These are phyloP conservation scores for Senna tora DNA, from an alignment of 306 rosid species.

Conservation along the genomic window DNA sequence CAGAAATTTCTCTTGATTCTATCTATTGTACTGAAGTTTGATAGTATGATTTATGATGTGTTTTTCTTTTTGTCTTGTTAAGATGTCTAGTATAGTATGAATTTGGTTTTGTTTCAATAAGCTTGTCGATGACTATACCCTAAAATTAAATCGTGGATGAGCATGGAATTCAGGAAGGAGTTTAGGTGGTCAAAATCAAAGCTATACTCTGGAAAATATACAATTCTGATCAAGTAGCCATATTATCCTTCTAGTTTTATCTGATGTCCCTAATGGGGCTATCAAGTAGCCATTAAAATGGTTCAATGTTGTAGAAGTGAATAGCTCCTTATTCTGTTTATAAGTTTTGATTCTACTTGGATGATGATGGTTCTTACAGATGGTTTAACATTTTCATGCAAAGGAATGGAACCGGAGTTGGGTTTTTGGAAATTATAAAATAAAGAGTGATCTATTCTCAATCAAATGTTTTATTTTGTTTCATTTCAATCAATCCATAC, in stretches of 20 bases:
- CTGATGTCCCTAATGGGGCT: too few species aligned
- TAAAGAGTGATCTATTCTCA: not conserved
- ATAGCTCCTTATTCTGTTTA: not conserved
- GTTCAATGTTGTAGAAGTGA: not conserved
- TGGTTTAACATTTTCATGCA: not conserved
- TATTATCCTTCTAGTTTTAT: too few species aligned
- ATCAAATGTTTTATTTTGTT: not conserved
- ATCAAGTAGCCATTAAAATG: not conserved
- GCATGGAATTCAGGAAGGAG: constrained; percentile 6
- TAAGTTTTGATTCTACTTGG: constrained; percentile 18
- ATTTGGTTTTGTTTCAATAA: not conserved
- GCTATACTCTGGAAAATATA: constrained; percentile 1
- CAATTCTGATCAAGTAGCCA: constrained; percentile 12
- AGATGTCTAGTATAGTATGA: not conserved
- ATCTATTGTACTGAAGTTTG: constrained; percentile 1
- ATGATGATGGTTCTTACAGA: not conserved
- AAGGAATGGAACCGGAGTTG: not conserved
- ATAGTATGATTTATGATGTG: constrained; percentile 15
- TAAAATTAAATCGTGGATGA: not conserved
- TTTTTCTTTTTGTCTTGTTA: not conserved
- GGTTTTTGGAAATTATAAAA: constrained; percentile 12
- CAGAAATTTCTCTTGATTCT: constrained; percentile 16
- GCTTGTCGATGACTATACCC: constrained; percentile 29
- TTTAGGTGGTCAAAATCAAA: constrained; percentile 5
- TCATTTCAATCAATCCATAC: not conserved